Conservation (phyloP, 2,329 filamentous ascomycete genomes). For the Colletotrichum eleusines region DNA sequence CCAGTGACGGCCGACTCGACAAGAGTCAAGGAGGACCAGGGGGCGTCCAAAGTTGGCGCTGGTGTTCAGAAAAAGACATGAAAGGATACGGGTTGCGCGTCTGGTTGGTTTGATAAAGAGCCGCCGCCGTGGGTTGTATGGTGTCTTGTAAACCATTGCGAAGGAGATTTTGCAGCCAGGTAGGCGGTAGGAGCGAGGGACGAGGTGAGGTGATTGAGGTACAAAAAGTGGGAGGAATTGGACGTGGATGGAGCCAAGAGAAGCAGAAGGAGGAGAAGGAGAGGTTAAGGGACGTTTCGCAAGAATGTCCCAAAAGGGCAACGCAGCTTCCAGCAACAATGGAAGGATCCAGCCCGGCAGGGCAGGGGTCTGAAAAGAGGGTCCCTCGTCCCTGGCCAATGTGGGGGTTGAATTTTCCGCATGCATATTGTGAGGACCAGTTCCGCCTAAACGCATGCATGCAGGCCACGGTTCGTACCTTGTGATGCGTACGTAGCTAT, state of each 20-base stretch:
- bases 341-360: slow-evolving; percentile 35
- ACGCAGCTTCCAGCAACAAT: slow-evolving; percentile 28
- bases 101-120: neutral
- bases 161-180: slow-evolving; percentile 10
- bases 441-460: neutral
- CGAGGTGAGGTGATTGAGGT: neutral
- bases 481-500: too few relatives aligned
- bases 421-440: slow-evolving; percentile 4
- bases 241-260: slow-evolving; percentile 24
- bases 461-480: too few relatives aligned
- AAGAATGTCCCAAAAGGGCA: slow-evolving; percentile 45
- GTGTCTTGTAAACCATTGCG: too few relatives aligned
- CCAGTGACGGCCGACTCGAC: neutral
- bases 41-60: neutral
- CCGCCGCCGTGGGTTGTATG: neutral
- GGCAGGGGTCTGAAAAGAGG: slow-evolving; percentile 14
- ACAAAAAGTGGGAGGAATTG: slow-evolving; percentile 20
- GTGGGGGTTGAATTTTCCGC: slow-evolving; percentile 36
- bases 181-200: slow-evolving; percentile 7
- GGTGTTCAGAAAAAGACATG: neutral
- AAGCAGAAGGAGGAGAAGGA: slow-evolving; percentile 11
- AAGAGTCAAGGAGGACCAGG: neutral
- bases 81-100: neutral
- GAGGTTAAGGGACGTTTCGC: slow-evolving; percentile 42
- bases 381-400: slow-evolving; percentile 23